These are phyloP conservation scores for Pouteria glomerata DNA, from an alignment of 148 eudicot species.

Conservation along the genomic window DNA sequence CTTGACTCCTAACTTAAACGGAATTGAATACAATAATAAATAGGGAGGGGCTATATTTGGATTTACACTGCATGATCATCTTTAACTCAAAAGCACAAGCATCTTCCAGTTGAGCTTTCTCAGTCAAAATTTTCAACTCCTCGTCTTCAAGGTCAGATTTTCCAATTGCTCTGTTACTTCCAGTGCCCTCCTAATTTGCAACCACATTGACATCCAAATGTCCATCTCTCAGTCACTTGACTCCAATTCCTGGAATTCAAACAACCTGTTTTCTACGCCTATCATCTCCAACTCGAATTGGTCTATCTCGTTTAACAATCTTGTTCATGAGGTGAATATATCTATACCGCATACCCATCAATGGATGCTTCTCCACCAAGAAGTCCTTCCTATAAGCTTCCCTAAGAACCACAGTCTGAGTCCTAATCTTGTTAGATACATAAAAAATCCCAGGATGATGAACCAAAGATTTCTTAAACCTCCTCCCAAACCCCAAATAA, in stretches of 20 bases:
- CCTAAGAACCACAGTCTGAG: conserved; percentile 76
- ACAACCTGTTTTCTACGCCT: conserved; percentile 6
- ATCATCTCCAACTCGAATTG: conserved; percentile 8
- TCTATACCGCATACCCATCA: conserved; percentile 64
- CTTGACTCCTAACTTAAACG: background rate
- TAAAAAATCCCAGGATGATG: conserved; percentile 81
- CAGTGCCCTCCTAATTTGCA: background rate
- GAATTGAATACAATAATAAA: background rate
- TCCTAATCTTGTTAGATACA: conserved; percentile 65
- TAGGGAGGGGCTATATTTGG: background rate
- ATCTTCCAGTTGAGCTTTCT: background rate
- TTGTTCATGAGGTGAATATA: conserved; percentile 68
- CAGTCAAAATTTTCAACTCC: background rate
- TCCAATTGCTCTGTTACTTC: background rate
- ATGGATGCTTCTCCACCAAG: conserved; percentile 52
- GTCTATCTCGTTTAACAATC: conserved; percentile 32
- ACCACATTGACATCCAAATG: background rate
- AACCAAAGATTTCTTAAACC: conserved; percentile 69
- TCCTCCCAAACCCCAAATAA: conserved; percentile 53
- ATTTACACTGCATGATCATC: background rate
- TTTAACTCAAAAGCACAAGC: background rate
- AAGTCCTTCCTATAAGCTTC: conserved; percentile 60
- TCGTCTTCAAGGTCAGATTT: background rate
- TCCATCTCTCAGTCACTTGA: background rate
- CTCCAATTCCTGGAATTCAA: conserved; percentile 8